Evolutionary conservation across 2,329 filamentous ascomycete genomes (phyloP).

Genomic region (Aspergillus sp.): DNA sequence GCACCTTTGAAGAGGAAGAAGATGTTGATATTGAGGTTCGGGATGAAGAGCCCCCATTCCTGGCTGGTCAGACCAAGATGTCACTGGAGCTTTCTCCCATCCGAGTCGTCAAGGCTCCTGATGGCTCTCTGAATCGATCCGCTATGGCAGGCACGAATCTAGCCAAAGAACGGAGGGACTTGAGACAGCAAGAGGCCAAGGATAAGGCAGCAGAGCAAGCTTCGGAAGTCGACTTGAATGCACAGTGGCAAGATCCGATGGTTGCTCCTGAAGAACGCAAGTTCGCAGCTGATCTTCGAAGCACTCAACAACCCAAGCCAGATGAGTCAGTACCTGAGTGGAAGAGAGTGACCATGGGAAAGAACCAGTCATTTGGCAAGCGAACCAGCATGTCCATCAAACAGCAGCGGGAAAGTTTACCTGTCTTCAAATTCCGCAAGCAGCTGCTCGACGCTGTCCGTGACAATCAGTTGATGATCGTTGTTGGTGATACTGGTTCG

Average conservation of each 20-base stretch:
- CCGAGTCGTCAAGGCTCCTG: conserved; percentile 90
- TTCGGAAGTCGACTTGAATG: conserved; percentile 69
- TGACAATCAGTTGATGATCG: conserved; percentile 85
- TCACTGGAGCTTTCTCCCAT: conserved; percentile 92
- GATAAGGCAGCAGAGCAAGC: conserved; percentile 66
- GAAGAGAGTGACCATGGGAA: conserved; percentile 75
- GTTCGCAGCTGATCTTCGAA: conserved; percentile 80
- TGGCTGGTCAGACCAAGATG: conserved; percentile 93
- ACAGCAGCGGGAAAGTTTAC: conserved; percentile 81
- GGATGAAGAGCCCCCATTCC: conserved; percentile 92
- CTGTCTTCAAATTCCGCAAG: conserved; percentile 79
- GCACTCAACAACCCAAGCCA: conserved; percentile 51
- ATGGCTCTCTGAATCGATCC: conserved; percentile 94
- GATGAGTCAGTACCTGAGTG: conserved; percentile 75
- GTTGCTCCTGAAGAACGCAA: conserved; percentile 72
- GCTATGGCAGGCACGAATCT: conserved; percentile 87
- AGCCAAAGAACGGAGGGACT: conserved; percentile 80
- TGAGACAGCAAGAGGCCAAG: conserved; percentile 80
- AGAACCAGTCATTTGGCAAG: conserved; percentile 73
- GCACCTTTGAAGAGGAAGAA: conserved; percentile 83
- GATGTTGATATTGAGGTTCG: conserved; percentile 95
- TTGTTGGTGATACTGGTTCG: conserved; percentile 93
- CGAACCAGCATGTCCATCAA: conserved; percentile 89
- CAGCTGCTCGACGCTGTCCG: conserved; percentile 80
- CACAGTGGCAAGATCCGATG: conserved; percentile 98